Percentiles rank a stretch among this genome's conserved stretches.
Conservation (phyloP, 2,329 filamentous ascomycete genomes). For the Aspergillus latus region DNA sequence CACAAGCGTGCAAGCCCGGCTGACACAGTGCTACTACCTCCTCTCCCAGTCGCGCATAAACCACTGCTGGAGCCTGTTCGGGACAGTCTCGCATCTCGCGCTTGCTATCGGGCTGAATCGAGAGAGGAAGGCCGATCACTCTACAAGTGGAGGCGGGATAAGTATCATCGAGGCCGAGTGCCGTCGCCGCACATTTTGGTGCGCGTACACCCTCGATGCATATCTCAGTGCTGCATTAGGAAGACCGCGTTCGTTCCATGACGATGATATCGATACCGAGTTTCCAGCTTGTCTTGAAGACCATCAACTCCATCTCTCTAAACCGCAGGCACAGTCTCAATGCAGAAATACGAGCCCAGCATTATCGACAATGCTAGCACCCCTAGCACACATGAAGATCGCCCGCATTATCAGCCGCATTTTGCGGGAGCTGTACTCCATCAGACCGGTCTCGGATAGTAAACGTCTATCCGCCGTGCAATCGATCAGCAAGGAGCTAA, state of each 20-base stretch:
- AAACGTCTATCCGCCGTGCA: slow-evolving; percentile 26
- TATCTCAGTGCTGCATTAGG: slow-evolving; percentile 24
- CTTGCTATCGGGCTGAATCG: slow-evolving; percentile 27
- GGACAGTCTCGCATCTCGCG: slow-evolving; percentile 42
- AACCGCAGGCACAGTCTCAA: background rate
- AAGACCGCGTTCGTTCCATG: slow-evolving; percentile 23
- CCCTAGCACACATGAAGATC: background rate
- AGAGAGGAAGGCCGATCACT: slow-evolving; percentile 12
- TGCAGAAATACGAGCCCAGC: background rate
- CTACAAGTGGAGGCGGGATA: background rate
- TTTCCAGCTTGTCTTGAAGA: slow-evolving; percentile 19
- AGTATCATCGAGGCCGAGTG: slow-evolving; percentile 20
- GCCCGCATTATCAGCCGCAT: slow-evolving; percentile 7
- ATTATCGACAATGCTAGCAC: background rate
- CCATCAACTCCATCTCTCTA: background rate
- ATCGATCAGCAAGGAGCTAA: slow-evolving; percentile 32
- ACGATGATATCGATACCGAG: slow-evolving; percentile 24
- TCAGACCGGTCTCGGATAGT: slow-evolving; percentile 9
- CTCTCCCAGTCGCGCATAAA: slow-evolving; percentile 49
- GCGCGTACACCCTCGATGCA: slow-evolving; percentile 23
- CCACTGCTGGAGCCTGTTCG: slow-evolving; percentile 50
- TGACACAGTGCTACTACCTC: slow-evolving; percentile 47
- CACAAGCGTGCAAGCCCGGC: slow-evolving; percentile 44
- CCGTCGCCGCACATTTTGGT: slow-evolving; percentile 24
- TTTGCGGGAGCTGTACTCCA: slow-evolving; percentile 8